Evolutionary conservation across 257 asterid genomes (phyloP).

Genomic region (Salvia splendens): DNA sequence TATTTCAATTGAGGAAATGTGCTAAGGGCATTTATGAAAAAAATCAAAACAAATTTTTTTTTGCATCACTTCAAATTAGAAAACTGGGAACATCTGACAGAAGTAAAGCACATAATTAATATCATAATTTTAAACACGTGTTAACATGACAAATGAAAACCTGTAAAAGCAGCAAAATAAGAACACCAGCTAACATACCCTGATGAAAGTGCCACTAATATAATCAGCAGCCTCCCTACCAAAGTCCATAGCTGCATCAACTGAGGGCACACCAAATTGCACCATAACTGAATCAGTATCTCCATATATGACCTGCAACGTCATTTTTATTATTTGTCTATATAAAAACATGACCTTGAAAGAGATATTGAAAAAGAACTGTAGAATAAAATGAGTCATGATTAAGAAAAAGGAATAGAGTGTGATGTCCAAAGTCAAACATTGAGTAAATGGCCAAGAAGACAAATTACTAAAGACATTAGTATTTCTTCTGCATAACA

Average conservation of each 20-base stretch:
- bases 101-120: conserved; percentile 16
- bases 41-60: conserved; percentile 5
- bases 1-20: conserved; percentile 1
- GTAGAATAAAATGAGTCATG: neutral
- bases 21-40: conserved; percentile 1
- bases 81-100: neutral
- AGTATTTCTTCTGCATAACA: neutral
- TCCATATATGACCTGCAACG: conserved; percentile 87
- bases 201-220: conserved; percentile 84
- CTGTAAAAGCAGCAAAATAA: conserved; percentile 22
- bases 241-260: conserved; percentile 88
- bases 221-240: conserved; percentile 97
- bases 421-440: neutral
- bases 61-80: conserved; percentile 3
- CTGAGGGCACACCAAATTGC: conserved; percentile 90
- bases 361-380: conserved; percentile 1
- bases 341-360: conserved; percentile 22
- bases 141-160: conserved; percentile 21
- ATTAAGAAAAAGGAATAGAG: conserved; percentile 1
- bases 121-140: conserved; percentile 16
- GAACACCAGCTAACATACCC: conserved; percentile 44
- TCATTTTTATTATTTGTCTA: conserved; percentile 23
- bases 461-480: neutral
- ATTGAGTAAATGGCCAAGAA: conserved; percentile 5
- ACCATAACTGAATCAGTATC: conserved; percentile 99